Percentiles rank a stretch among this genome's conserved stretches.
Evolutionary conservation across 352 stramenopile species (phyloP).

Genomic region (Discostella stelligera): DNA sequence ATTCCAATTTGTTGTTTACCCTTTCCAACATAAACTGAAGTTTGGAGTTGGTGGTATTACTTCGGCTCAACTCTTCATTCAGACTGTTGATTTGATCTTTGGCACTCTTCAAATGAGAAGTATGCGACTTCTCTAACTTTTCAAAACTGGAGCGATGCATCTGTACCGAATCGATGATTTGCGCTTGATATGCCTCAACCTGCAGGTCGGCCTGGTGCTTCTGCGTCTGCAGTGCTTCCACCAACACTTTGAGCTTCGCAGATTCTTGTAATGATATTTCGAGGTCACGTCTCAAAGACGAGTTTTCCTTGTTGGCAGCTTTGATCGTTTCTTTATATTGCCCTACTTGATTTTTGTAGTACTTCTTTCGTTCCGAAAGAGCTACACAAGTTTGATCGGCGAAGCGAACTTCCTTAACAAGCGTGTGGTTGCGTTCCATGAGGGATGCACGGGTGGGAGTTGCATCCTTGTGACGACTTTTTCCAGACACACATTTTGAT

Average conservation of each 20-base stretch:
- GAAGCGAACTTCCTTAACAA: slow-evolving; percentile 82
- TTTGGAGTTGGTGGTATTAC: slow-evolving; percentile 13
- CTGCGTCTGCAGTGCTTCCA: slow-evolving; percentile 33
- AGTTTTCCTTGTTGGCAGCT: slow-evolving; percentile 44
- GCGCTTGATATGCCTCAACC: slow-evolving; percentile 29
- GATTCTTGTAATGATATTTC: slow-evolving; percentile 43
- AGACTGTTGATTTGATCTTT: slow-evolving; percentile 39
- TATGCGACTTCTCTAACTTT: slow-evolving; percentile 28
- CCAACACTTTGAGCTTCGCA: slow-evolving; percentile 38
- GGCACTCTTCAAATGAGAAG: slow-evolving; percentile 31
- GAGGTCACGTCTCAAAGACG: slow-evolving; percentile 26
- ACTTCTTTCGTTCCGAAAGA: slow-evolving; percentile 61
- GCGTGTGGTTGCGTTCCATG: slow-evolving; percentile 70
- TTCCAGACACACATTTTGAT: neutral
- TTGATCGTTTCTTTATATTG: slow-evolving; percentile 23
- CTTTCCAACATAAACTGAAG: slow-evolving; percentile 40
- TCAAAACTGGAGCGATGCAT: slow-evolving; percentile 27
- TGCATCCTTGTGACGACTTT: neutral
- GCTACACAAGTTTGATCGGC: slow-evolving; percentile 82
- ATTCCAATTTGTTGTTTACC: slow-evolving; percentile 30
- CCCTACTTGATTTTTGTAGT: slow-evolving; percentile 39
- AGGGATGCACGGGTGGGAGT: slow-evolving; percentile 42
- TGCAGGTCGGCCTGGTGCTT: slow-evolving; percentile 31
- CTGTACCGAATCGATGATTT: slow-evolving; percentile 35
- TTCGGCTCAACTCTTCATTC: slow-evolving; percentile 34